phyloP scores from a whole-genome alignment of 495 filamentous ascomycete genomes.

The Daldinia vernicosa region DNA sequence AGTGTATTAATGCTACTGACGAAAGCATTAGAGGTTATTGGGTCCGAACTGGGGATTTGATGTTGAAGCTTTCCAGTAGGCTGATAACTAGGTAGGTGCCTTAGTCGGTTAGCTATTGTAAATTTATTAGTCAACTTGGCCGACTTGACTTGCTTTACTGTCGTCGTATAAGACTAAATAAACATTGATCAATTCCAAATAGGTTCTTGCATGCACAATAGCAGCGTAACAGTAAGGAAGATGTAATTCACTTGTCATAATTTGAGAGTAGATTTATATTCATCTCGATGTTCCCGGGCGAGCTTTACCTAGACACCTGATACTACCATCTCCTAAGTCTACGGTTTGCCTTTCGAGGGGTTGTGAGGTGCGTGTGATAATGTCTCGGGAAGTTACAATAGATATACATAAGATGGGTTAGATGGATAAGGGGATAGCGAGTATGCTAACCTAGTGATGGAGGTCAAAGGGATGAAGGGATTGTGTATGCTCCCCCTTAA shows the following conservation, averaged over 20 bases:
- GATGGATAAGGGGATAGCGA: background rate
- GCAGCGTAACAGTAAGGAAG: too few species aligned
- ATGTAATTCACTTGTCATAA: background rate
- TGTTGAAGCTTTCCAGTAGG: background rate
- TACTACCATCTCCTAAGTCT: background rate
- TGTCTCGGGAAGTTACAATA: background rate
- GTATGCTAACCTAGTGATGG: conserved; percentile 11
- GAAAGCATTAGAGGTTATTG: conserved; percentile 70
- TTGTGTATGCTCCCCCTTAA: conserved; percentile 7
- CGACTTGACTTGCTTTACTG: background rate
- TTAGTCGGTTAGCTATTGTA: background rate
- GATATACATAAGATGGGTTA: background rate
- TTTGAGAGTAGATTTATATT: background rate
- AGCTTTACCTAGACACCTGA: background rate
- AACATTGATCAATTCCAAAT: background rate
- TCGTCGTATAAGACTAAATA: background rate
- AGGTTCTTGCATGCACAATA: background rate
- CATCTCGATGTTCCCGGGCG: background rate
- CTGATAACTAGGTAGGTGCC: background rate
- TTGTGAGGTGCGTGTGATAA: background rate
- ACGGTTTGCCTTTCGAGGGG: background rate
- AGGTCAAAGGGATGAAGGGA: background rate
- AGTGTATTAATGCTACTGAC: conserved; percentile 66
- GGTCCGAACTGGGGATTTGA: conserved; percentile 69
- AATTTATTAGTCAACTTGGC: conserved; percentile 2